Evolutionary conservation across 208 protist genomes (phyloP).

Genomic region (Entamoeba moshkovskii): DNA sequence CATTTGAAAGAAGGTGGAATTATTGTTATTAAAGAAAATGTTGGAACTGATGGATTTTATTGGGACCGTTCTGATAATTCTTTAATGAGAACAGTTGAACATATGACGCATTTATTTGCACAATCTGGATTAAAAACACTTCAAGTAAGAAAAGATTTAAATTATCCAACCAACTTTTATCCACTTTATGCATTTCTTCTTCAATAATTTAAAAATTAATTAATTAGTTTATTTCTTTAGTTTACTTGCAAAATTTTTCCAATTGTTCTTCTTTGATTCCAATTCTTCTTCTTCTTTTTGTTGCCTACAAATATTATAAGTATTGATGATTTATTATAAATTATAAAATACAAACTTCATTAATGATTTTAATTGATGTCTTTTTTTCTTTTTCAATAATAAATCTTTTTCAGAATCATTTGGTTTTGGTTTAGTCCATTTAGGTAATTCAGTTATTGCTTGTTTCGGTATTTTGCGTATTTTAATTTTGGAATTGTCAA

Average conservation of each 20-base stretch:
- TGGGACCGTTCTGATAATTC: background rate
- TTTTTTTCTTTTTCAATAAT: background rate
- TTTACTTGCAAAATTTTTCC: background rate
- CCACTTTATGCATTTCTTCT: constrained; percentile 6
- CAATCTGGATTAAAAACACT: background rate
- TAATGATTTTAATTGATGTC: background rate
- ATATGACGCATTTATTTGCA: background rate
- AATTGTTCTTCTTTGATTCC: background rate
- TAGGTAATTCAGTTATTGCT: background rate
- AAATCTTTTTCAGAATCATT: background rate
- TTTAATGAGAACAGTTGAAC: background rate
- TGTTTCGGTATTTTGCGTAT: background rate
- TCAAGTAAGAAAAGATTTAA: background rate
- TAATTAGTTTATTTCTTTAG: background rate
- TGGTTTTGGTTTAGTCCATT: background rate
- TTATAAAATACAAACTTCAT: background rate
- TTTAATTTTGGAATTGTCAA: background rate
- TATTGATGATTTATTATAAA: background rate
- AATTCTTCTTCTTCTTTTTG: background rate
- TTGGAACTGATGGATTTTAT: background rate
- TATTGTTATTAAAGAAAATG: constrained; percentile 2
- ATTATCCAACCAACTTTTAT: background rate
- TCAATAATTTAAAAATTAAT: background rate
- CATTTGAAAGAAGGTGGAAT: background rate
- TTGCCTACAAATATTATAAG: background rate